Conservation (phyloP, 2,329 filamentous ascomycete species). For the Hypomyces rosellus region DNA sequence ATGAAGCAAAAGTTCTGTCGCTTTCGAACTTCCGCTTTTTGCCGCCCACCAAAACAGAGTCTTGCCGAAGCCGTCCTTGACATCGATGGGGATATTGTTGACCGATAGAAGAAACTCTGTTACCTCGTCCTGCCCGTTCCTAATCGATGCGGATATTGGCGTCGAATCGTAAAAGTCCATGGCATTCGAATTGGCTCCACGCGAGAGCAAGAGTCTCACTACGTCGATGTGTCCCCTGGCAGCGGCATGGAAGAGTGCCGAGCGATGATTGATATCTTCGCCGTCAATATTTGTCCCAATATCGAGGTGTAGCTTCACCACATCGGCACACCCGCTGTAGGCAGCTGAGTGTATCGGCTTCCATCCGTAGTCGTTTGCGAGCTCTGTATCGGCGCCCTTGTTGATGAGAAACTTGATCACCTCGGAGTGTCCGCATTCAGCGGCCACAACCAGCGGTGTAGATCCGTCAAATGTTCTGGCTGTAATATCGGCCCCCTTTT, state of each 20-base stretch:
- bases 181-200: neutral
- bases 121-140: constrained; percentile 9
- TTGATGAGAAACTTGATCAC: neutral
- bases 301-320: neutral
- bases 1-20: neutral
- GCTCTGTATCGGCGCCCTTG: neutral
- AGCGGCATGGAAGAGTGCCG: neutral
- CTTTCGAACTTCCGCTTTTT: neutral
- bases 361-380: neutral
- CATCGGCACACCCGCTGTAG: neutral
- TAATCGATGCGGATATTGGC: neutral
- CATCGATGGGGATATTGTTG: neutral
- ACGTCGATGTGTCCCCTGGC: neutral
- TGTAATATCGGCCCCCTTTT: neutral
- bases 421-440: neutral
- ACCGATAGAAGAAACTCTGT: neutral
- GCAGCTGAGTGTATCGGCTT: constrained; percentile 1
- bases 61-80: constrained; percentile 4
- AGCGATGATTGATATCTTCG: neutral
- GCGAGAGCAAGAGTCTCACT: neutral
- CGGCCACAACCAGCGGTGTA: neutral
- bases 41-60: constrained; percentile 9
- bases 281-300: neutral
- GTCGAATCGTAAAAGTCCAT: neutral
- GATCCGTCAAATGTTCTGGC: neutral